Conservation (phyloP, 805 yeast species). For the Nematodospora valgi region DNA sequence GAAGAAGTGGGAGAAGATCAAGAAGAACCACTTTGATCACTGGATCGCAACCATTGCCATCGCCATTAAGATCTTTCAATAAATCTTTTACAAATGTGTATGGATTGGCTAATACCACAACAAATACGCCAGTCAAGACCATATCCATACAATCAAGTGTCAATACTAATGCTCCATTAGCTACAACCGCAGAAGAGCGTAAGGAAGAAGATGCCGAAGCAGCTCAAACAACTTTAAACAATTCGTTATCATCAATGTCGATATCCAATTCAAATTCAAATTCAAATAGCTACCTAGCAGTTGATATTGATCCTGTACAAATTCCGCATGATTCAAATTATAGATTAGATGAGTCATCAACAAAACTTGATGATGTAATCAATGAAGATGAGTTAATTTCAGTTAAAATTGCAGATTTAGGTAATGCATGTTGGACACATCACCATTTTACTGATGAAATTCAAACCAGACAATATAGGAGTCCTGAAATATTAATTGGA, state of each 20-base stretch:
- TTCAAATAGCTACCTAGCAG: slow-evolving; percentile 19
- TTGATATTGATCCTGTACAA: slow-evolving; percentile 16
- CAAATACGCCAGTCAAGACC: slow-evolving; percentile 36
- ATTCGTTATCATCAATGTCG: slow-evolving; percentile 42
- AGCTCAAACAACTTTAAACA: slow-evolving; percentile 32
- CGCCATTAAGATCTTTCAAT: slow-evolving; percentile 67
- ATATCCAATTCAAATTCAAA: slow-evolving; percentile 41
- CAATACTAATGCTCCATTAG: neutral
- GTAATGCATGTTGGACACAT: slow-evolving; percentile 64
- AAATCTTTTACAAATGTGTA: slow-evolving; percentile 37
- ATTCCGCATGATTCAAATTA: slow-evolving; percentile 12
- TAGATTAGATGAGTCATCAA: neutral
- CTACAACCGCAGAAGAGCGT: neutral
- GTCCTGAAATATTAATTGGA: slow-evolving; percentile 62
- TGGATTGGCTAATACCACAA: slow-evolving; percentile 35
- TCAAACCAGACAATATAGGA: slow-evolving; percentile 64
- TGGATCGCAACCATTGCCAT: slow-evolving; percentile 90
- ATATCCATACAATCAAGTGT: slow-evolving; percentile 4
- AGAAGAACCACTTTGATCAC: slow-evolving; percentile 78
- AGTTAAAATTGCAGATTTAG: slow-evolving; percentile 66
- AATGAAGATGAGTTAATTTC: slow-evolving; percentile 55
- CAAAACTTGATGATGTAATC: slow-evolving; percentile 13
- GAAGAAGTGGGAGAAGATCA: slow-evolving; percentile 48
- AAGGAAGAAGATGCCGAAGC: slow-evolving; percentile 18
- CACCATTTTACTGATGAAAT: slow-evolving; percentile 66